Evolutionary conservation across 1,139 yeast genomes (phyloP).

Genomic region (Geotrichum histeridarum): DNA sequence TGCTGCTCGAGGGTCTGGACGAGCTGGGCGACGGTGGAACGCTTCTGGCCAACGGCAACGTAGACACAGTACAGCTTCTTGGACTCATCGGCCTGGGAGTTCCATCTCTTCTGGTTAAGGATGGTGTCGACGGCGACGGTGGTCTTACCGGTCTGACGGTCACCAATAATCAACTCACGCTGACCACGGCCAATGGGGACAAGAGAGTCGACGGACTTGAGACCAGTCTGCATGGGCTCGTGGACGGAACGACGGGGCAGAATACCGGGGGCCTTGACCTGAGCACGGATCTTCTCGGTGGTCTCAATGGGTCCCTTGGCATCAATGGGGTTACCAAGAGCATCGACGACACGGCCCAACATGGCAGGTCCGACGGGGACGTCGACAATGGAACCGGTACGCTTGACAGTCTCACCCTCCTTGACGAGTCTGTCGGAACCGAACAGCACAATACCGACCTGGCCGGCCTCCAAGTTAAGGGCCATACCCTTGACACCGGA

Average conservation of each 20-base stretch:
- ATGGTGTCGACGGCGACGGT: conserved; percentile 98
- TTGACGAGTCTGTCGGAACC: conserved; percentile 98
- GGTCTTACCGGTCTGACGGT: conserved; percentile 99
- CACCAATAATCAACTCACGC: conserved; percentile 99
- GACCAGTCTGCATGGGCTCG: conserved; percentile 99
- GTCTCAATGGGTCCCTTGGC: conserved; percentile 98
- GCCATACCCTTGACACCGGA: conserved; percentile 99
- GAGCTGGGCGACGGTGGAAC: conserved; percentile 99
- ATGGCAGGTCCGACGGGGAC: conserved; percentile 98
- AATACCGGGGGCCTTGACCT: conserved; percentile 99
- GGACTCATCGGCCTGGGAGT: conserved; percentile 86
- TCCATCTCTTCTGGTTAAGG: conserved; percentile 99
- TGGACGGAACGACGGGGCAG: conserved; percentile 97
- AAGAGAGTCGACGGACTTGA: conserved; percentile 97
- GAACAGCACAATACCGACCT: conserved; percentile 99
- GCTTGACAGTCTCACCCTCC: conserved; percentile 99
- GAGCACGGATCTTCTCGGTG: conserved; percentile 85
- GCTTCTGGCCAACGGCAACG: conserved; percentile 99
- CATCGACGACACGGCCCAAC: conserved; percentile 99
- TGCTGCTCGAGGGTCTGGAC: conserved; percentile 98
- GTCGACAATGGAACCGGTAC: conserved; percentile 99
- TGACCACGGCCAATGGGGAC: conserved; percentile 99
- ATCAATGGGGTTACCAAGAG: conserved; percentile 98
- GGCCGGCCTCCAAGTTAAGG: conserved; percentile 98
- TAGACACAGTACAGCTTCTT: conserved; percentile 99